Percentiles rank a stretch among this genome's conserved stretches.
phyloP scores from a whole-genome alignment of 1,284 basidiomycete genomes.

The Cryptococcus floricola region DNA sequence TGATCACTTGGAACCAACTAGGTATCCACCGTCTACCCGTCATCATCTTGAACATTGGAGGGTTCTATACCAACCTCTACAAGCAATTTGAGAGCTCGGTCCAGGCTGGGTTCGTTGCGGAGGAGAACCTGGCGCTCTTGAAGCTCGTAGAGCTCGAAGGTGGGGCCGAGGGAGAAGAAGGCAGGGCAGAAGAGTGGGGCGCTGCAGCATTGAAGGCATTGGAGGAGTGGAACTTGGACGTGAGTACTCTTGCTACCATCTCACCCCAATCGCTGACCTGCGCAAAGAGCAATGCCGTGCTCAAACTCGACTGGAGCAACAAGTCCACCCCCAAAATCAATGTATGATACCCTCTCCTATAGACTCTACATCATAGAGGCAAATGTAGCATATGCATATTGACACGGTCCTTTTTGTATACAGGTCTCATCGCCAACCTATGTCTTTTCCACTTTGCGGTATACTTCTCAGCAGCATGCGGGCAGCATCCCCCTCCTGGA shows the following conservation, averaged over 20 bases:
- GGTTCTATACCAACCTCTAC: constrained; percentile 75
- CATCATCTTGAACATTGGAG: constrained; percentile 70
- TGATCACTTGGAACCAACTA: constrained; percentile 74
- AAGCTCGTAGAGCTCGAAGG: constrained; percentile 68
- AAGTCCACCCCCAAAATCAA: background rate
- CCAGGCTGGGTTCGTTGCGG: constrained; percentile 69
- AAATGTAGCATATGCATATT: constrained; percentile 3
- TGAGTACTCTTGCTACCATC: constrained; percentile 16
- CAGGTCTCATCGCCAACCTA: background rate
- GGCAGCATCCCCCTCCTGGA: constrained; percentile 25
- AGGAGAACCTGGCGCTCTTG: constrained; percentile 59
- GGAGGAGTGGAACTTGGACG: constrained; percentile 57
- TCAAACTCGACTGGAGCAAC: constrained; percentile 35
- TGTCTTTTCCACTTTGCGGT: constrained; percentile 41
- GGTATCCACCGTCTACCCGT: constrained; percentile 79
- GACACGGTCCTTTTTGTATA: background rate
- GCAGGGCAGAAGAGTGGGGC: constrained; percentile 64
- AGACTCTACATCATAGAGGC: no score
- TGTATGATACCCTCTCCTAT: background rate
- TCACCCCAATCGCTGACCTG: background rate
- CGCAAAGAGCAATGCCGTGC: constrained; percentile 33
- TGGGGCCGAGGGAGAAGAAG: constrained; percentile 52
- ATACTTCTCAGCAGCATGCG: constrained; percentile 19
- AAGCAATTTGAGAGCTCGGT: constrained; percentile 65
- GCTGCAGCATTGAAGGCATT: constrained; percentile 63